Percentiles rank a stretch among this genome's conserved stretches.
phyloP scores from a whole-genome alignment of 148 eudicot species.

The Cornus kousa region DNA sequence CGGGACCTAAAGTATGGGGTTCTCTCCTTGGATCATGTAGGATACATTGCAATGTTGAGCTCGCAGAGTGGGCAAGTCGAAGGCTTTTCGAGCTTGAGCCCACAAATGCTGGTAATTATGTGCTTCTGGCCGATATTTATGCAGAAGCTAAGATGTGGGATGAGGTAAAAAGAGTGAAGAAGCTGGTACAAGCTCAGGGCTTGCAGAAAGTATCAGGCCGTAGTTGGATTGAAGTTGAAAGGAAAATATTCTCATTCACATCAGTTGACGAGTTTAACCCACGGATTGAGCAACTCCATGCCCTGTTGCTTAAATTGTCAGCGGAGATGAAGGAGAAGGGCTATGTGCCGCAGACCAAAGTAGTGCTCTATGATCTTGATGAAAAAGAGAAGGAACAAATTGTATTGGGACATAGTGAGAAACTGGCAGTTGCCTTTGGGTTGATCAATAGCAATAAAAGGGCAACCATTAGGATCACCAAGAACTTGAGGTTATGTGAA shows the following conservation, averaged over 20 bases:
- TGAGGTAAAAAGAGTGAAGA: conserved; percentile 67
- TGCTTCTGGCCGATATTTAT: conserved; percentile 78
- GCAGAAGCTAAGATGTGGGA: conserved; percentile 80
- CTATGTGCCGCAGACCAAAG: conserved; percentile 61
- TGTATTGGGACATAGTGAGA: conserved; percentile 88
- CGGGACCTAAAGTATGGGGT: conserved; percentile 86
- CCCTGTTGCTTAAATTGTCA: conserved; percentile 56
- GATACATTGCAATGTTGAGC: conserved; percentile 81
- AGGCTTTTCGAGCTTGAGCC: conserved; percentile 83
- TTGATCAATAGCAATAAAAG: conserved; percentile 70
- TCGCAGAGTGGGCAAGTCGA: conserved; percentile 80
- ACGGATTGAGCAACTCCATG: conserved; percentile 69
- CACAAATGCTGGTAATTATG: conserved; percentile 88
- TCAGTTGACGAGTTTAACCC: conserved; percentile 86
- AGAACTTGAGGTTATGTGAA: conserved; percentile 91
- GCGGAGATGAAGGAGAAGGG: conserved; percentile 86
- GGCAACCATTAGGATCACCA: conserved; percentile 68
- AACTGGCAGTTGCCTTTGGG: conserved; percentile 87
- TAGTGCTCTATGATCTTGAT: conserved; percentile 72
- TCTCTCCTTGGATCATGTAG: conserved; percentile 91
- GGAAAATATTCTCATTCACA: conserved; percentile 60
- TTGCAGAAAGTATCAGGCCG: conserved; percentile 71
- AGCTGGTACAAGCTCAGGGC: conserved; percentile 58
- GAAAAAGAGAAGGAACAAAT: conserved; percentile 71
- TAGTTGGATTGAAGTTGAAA: conserved; percentile 80